These are phyloP conservation scores for Leucoagaricus sp. DNA, from an alignment of 1,284 basidiomycete species.

Conservation along the genomic window DNA sequence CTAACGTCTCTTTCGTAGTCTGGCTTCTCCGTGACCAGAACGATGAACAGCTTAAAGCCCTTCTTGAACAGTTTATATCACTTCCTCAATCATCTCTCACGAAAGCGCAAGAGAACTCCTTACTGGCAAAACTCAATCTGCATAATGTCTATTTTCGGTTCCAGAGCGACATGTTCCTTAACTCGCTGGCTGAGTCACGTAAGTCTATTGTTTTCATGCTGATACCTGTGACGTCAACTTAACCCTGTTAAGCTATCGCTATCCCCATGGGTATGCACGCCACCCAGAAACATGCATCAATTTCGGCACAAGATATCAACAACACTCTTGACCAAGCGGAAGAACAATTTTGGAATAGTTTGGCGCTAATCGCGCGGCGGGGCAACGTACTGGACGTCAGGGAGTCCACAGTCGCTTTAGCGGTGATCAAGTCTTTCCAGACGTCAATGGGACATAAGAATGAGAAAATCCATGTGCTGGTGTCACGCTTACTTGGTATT, in stretches of 20 bases:
- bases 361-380: constrained; percentile 55
- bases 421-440: constrained; percentile 74
- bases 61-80: constrained; percentile 60
- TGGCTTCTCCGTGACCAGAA: constrained; percentile 71
- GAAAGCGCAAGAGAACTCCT: constrained; percentile 70
- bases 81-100: constrained; percentile 58
- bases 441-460: constrained; percentile 69
- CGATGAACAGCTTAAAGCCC: constrained; percentile 52
- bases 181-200: constrained; percentile 87
- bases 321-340: constrained; percentile 66
- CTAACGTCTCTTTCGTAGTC: constrained; percentile 50
- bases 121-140: constrained; percentile 75
- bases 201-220: constrained; percentile 26
- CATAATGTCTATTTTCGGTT: constrained; percentile 78
- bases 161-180: constrained; percentile 83
- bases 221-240: constrained; percentile 3
- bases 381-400: constrained; percentile 73
- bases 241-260: constrained; percentile 62
- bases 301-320: constrained; percentile 60
- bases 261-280: constrained; percentile 73
- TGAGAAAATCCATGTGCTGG: constrained; percentile 47
- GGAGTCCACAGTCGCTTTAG: constrained; percentile 71
- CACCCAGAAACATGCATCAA: not conserved
- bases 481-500: constrained; percentile 70
- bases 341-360: constrained; percentile 66